A percentile compares a stretch with the other conserved stretches of the same genome.
Evolutionary conservation across 495 filamentous ascomycete species (phyloP).

Genomic region (Xylaria cubensis): DNA sequence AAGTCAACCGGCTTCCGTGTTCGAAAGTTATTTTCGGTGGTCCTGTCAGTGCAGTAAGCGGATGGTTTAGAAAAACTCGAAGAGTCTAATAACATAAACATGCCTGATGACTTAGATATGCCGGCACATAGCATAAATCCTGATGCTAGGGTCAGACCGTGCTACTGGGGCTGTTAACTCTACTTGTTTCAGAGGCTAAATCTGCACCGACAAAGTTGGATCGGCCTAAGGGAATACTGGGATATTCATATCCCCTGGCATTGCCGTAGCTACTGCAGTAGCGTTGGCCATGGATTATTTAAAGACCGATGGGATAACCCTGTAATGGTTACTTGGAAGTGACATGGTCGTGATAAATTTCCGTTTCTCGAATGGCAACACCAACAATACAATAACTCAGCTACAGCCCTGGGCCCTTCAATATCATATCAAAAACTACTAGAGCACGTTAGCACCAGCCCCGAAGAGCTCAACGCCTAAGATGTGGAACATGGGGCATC

Average conservation of each 20-base stretch:
- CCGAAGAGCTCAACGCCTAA: slow-evolving; percentile 23
- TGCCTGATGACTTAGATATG: slow-evolving; percentile 27
- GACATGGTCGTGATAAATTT: slow-evolving; percentile 21
- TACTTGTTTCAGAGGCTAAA: slow-evolving; percentile 24
- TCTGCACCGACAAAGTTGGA: slow-evolving; percentile 24
- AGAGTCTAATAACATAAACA: slow-evolving; percentile 26
- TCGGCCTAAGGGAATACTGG: slow-evolving; percentile 21
- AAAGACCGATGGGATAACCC: slow-evolving; percentile 24
- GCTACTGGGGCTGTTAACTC: slow-evolving; percentile 21
- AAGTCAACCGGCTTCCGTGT: slow-evolving; percentile 27
- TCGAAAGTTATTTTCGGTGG: slow-evolving; percentile 30
- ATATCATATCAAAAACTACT: slow-evolving; percentile 8
- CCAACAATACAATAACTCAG: slow-evolving; percentile 17
- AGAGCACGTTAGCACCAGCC: background rate
- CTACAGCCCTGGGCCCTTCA: slow-evolving; percentile 5
- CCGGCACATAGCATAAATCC: slow-evolving; percentile 29
- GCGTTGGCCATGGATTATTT: slow-evolving; percentile 28
- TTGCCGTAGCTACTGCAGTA: slow-evolving; percentile 18
- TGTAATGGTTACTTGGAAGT: slow-evolving; percentile 14
- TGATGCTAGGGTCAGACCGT: slow-evolving; percentile 27
- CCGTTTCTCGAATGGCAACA: slow-evolving; percentile 21
- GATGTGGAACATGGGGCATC: slow-evolving; percentile 39
- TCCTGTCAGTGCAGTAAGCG: slow-evolving; percentile 20
- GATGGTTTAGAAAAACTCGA: slow-evolving; percentile 12
- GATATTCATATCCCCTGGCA: slow-evolving; percentile 20